Evolutionary conservation across 148 eudicot genomes (phyloP).

Genomic region (Amaranthus hypochondriacus): DNA sequence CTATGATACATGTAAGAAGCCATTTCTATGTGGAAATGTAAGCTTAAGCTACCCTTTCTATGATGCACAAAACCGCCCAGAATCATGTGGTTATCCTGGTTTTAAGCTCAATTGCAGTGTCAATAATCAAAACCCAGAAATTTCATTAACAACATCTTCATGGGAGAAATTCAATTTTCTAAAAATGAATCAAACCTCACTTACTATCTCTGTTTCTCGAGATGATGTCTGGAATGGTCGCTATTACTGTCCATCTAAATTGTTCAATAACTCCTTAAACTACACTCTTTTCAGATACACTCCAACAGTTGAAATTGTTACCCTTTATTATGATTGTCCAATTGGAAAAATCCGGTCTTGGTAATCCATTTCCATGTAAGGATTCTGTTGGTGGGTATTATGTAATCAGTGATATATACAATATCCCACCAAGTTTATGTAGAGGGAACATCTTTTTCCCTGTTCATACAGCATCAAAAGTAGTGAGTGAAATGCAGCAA

Average conservation of each 20-base stretch:
- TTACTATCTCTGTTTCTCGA: slow-evolving; percentile 7
- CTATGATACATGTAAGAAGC: slow-evolving; percentile 27
- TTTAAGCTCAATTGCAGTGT: slow-evolving; percentile 37
- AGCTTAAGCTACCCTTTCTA: slow-evolving; percentile 59
- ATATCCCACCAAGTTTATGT: not conserved
- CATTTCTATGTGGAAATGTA: slow-evolving; percentile 29
- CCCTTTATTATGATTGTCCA: slow-evolving; percentile 35
- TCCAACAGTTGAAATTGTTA: slow-evolving; percentile 22
- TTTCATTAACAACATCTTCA: not conserved
- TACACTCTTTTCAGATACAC: slow-evolving; percentile 16
- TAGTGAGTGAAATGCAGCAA: not conserved
- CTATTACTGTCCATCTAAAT: slow-evolving; percentile 17
- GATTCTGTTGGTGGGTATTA: not conserved
- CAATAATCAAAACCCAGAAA: not conserved
- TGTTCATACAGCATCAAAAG: not conserved
- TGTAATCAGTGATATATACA: not conserved
- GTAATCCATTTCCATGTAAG: slow-evolving; percentile 9
- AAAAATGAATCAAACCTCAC: slow-evolving; percentile 1
- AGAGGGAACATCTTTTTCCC: slow-evolving; percentile 13
- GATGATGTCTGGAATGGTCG: not conserved
- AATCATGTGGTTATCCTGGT: slow-evolving; percentile 48
- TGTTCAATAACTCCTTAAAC: slow-evolving; percentile 30
- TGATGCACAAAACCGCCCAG: slow-evolving; percentile 28
- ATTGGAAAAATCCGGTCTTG: not conserved
- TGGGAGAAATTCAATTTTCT: slow-evolving; percentile 29